Percentiles rank a stretch among this genome's conserved stretches.
These are phyloP conservation scores for Mucor piriformis DNA, from an alignment of 371 early-diverging fungal genomes.

Conservation along the genomic window DNA sequence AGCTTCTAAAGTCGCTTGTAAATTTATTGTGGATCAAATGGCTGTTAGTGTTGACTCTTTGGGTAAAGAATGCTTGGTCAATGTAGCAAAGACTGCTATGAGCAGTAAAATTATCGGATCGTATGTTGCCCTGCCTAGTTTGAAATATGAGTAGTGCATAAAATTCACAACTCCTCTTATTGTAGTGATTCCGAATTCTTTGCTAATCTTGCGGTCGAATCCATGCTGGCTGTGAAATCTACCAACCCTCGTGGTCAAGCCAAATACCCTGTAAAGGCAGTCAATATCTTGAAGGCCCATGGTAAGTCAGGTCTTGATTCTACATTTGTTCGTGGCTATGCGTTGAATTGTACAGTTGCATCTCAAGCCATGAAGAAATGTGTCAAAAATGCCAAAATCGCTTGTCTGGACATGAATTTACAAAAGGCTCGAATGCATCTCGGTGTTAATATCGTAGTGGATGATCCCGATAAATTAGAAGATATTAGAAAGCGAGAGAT, in stretches of 20 bases:
- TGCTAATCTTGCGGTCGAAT: constrained; percentile 95
- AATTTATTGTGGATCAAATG: constrained; percentile 97
- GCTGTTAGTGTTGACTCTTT: constrained; percentile 91
- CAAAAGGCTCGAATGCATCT: constrained; percentile 98
- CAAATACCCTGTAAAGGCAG: constrained; percentile 97
- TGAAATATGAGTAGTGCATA: neutral
- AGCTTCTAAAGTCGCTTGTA: constrained; percentile 98
- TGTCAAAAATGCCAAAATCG: constrained; percentile 93
- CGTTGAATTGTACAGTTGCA: constrained; percentile 99
- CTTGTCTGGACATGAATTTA: constrained; percentile 98
- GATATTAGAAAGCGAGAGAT: constrained; percentile 96
- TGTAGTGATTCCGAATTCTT: constrained; percentile 93
- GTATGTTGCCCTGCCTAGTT: constrained; percentile 41
- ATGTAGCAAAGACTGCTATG: constrained; percentile 98
- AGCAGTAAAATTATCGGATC: constrained; percentile 98
- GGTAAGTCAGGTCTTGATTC: constrained; percentile 96
- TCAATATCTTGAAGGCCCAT: constrained; percentile 99
- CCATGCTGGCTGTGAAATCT: constrained; percentile 92
- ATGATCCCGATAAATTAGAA: constrained; percentile 98
- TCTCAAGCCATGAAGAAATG: constrained; percentile 95
- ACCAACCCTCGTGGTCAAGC: constrained; percentile 84
- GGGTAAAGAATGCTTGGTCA: constrained; percentile 91
- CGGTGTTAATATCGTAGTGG: constrained; percentile 97
- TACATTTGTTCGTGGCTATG: constrained; percentile 94
- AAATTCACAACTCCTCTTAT: neutral